Percentiles rank a stretch among this genome's conserved stretches.
phyloP scores from a whole-genome alignment of 148 eudicot genomes.

The Pouteria glomerata region DNA sequence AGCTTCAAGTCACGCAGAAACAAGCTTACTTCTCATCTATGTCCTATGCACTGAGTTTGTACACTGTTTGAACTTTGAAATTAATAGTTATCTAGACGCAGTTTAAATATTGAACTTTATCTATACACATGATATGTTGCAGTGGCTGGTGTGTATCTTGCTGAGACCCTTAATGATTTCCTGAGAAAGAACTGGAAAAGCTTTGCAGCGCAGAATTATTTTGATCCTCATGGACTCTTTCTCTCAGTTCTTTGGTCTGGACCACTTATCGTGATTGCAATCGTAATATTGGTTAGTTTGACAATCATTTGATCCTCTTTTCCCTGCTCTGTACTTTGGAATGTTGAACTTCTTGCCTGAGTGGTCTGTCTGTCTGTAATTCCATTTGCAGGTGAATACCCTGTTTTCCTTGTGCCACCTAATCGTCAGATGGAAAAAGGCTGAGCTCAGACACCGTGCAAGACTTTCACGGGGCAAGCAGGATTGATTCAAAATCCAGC shows the following conservation, averaged over 20 bases:
- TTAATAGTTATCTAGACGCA: neutral
- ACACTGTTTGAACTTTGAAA: no score
- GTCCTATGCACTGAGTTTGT: no score
- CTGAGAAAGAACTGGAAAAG: conserved; percentile 67
- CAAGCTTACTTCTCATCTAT: no score
- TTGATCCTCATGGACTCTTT: conserved; percentile 72
- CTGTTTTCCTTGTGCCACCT: conserved; percentile 73
- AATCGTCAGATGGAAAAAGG: conserved; percentile 80
- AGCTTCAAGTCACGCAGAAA: no score
- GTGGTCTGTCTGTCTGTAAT: neutral
- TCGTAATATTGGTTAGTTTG: conserved; percentile 76
- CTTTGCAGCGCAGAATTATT: conserved; percentile 85
- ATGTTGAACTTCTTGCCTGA: neutral
- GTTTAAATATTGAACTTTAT: neutral
- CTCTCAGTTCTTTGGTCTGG: conserved; percentile 92
- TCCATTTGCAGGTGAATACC: conserved; percentile 62
- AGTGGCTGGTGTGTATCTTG: conserved; percentile 85
- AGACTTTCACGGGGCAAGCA: conserved; percentile 58
- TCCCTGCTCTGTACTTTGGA: neutral
- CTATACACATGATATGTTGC: conserved; percentile 20
- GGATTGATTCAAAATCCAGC: conserved; percentile 26
- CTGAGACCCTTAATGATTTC: conserved; percentile 63
- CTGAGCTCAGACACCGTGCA: conserved; percentile 96
- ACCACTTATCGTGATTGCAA: conserved; percentile 74
- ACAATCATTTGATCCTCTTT: neutral